Evolutionary conservation across 2,329 filamentous ascomycete genomes (phyloP).

Genomic region (Aspergillus transmontanensis): DNA sequence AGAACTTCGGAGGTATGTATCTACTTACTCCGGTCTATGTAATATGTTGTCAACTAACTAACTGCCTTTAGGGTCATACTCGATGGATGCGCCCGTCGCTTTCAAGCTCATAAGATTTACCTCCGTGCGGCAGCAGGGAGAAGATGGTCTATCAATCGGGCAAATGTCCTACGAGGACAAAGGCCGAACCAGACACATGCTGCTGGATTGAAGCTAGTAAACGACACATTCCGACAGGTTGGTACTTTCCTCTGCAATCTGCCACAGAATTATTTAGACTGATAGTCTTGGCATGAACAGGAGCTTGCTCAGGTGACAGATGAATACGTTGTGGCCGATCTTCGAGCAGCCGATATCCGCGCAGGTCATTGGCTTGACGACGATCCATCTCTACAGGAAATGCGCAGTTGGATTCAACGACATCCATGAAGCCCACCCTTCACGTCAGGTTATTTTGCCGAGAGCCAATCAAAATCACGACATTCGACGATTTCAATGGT

Average conservation of each 20-base stretch:
- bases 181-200: conserved; percentile 51
- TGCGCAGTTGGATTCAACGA: conserved; percentile 49
- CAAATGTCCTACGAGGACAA: conserved; percentile 54
- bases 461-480: background rate
- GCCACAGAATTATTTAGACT: background rate
- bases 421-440: conserved; percentile 29
- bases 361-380: conserved; percentile 65
- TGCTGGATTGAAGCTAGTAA: conserved; percentile 51
- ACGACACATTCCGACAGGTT: conserved; percentile 53
- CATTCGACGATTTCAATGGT: conserved; percentile 12
- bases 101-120: conserved; percentile 64
- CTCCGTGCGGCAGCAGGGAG: conserved; percentile 60
- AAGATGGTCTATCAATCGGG: conserved; percentile 60
- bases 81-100: conserved; percentile 62
- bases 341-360: conserved; percentile 56
- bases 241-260: conserved; percentile 22
- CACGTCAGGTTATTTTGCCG: background rate
- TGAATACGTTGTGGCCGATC: conserved; percentile 56
- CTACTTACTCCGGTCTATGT: background rate
- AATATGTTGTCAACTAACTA: conserved; percentile 8
- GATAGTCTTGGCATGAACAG: conserved; percentile 36
- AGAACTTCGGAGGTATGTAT: conserved; percentile 56
- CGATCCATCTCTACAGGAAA: conserved; percentile 58
- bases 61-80: conserved; percentile 55
- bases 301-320: conserved; percentile 62